A percentile compares a stretch with the other conserved stretches of the same genome.
Evolutionary conservation across 1,284 basidiomycete species (phyloP).

Genomic region (Marasmius sp.): DNA sequence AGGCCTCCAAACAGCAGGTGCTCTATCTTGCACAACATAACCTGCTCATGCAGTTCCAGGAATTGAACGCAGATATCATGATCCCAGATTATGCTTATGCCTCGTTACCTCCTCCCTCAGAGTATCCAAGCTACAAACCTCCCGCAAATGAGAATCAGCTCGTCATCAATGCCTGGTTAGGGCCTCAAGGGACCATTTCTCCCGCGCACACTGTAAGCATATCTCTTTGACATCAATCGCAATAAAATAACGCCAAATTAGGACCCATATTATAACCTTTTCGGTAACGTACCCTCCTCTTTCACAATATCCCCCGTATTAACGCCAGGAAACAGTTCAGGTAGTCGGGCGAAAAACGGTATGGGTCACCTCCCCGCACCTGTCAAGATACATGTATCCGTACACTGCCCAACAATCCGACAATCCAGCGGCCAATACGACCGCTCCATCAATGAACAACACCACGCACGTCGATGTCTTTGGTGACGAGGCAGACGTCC

Average conservation of each 20-base stretch:
- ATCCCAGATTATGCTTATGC: conserved; percentile 89
- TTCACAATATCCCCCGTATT: conserved; percentile 10
- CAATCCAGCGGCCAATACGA: conserved; percentile 39
- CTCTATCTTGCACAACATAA: conserved; percentile 94
- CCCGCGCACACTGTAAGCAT: conserved; percentile 90
- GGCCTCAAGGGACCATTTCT: conserved; percentile 73
- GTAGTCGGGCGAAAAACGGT: conserved; percentile 86
- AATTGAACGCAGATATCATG: conserved; percentile 70
- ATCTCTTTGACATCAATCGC: conserved; percentile 7
- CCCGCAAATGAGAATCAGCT: conserved; percentile 71
- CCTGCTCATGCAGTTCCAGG: conserved; percentile 84
- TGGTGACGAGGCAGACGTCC: conserved; percentile 26
- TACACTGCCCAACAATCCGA: conserved; percentile 27
- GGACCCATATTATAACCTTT: conserved; percentile 95
- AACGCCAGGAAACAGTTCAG: conserved; percentile 57
- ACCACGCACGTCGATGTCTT: conserved; percentile 75
- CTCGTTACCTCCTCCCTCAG: conserved; percentile 45
- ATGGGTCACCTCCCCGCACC: conserved; percentile 85
- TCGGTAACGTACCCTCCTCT: conserved; percentile 48
- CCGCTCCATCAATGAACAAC: conserved; percentile 53
- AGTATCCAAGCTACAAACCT: conserved; percentile 56
- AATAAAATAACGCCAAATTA: conserved; percentile 29
- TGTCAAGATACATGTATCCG: conserved; percentile 57
- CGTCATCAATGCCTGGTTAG: conserved; percentile 88
- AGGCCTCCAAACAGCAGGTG: conserved; percentile 26